A percentile compares a stretch with the other conserved stretches of the same genome.
These are phyloP conservation scores for Spathaspora arborariae DNA, from an alignment of 805 yeast species.

Conservation along the genomic window DNA sequence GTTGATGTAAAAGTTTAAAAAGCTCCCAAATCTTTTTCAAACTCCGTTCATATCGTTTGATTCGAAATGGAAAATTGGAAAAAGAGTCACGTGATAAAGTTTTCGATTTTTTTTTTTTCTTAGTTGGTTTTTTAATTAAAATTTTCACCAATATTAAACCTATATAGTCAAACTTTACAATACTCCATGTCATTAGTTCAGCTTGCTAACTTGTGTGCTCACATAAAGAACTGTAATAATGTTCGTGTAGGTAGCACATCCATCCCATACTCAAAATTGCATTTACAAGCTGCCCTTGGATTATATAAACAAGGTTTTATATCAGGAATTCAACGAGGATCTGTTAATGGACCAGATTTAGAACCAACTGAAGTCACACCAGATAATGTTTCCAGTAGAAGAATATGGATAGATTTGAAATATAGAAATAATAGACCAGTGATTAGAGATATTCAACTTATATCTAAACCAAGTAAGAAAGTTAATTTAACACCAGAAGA, in stretches of 20 bases:
- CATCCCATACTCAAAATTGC: slow-evolving; percentile 78
- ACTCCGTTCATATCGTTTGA: background rate
- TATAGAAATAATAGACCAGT: slow-evolving; percentile 81
- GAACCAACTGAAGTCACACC: slow-evolving; percentile 75
- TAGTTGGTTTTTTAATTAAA: background rate
- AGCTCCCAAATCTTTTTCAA: background rate
- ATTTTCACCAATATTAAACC: background rate
- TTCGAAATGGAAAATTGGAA: background rate
- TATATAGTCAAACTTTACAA: background rate
- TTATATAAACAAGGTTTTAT: slow-evolving; percentile 90
- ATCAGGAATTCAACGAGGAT: slow-evolving; percentile 80
- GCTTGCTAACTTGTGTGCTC: slow-evolving; percentile 81
- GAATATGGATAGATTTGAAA: slow-evolving; percentile 90
- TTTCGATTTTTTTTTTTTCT: background rate
- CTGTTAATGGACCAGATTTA: slow-evolving; percentile 77
- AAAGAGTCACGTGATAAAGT: background rate
- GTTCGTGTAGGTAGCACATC: slow-evolving; percentile 72
- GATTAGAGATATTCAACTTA: slow-evolving; percentile 61
- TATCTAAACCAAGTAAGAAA: slow-evolving; percentile 82
- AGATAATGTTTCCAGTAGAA: slow-evolving; percentile 79
- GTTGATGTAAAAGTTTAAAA: background rate
- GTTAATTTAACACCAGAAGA: slow-evolving; percentile 63
- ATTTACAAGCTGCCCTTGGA: slow-evolving; percentile 78
- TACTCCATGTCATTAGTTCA: slow-evolving; percentile 79
- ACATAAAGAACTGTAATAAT: slow-evolving; percentile 80